Conservation (phyloP, 176 grass and related monocot genomes). For the Carex myosuroides region DNA sequence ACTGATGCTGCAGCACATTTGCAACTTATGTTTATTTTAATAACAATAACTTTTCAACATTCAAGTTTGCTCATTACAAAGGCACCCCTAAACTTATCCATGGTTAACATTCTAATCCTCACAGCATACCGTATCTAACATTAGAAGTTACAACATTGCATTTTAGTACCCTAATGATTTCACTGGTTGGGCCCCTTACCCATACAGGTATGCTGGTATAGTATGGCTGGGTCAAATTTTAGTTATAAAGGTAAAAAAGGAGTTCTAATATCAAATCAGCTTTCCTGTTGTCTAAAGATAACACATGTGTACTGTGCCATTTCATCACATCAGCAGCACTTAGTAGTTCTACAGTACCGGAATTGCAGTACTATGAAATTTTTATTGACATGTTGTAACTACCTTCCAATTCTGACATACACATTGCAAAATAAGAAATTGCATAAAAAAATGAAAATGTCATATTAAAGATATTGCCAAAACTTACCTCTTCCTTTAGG, state of each 20-base stretch:
- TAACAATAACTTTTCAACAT: not conserved
- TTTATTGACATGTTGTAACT: not conserved
- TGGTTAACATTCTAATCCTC: not conserved
- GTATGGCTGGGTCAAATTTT: not conserved
- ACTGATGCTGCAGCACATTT: constrained; percentile 62
- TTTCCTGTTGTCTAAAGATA: not conserved
- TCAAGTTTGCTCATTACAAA: not conserved
- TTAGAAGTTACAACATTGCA: not conserved
- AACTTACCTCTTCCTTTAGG: constrained; percentile 79
- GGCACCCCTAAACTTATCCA: not conserved
- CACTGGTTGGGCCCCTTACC: not conserved
- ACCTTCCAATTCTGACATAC: not conserved
- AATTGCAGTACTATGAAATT: not conserved
- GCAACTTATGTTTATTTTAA: not conserved
- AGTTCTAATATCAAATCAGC: not conserved
- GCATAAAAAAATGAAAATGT: not conserved
- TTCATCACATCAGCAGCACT: not conserved
- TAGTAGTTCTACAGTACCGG: not conserved
- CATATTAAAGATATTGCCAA: not conserved
- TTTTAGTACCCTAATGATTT: not conserved
- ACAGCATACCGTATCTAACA: not conserved
- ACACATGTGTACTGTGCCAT: not conserved
- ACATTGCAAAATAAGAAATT: not conserved
- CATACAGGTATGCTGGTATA: not conserved
- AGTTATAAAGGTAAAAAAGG: not conserved